Conservation (phyloP, 1,284 basidiomycete genomes). For the Austropuccinia psidii region DNA sequence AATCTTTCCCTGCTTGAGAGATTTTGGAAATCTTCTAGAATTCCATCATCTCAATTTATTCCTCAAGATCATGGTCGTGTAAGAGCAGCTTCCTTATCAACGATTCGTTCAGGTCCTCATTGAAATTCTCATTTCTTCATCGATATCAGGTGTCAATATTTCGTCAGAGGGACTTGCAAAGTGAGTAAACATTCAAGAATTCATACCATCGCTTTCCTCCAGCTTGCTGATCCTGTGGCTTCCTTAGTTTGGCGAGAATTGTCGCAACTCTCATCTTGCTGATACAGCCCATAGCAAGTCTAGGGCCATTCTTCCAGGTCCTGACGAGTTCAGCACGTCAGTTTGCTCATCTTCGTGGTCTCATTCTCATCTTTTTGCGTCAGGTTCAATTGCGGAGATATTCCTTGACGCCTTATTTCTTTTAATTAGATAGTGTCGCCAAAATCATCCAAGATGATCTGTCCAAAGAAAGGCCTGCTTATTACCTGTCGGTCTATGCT, state of each 20-base stretch:
- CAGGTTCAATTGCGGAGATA: neutral
- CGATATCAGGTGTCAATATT: neutral
- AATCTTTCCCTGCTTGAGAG: too few relatives aligned
- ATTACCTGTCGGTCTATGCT: constrained; percentile 29
- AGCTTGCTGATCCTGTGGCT: neutral
- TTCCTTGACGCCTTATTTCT: neutral
- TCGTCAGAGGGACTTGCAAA: constrained; percentile 1
- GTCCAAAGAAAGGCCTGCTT: constrained; percentile 11
- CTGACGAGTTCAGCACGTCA: constrained; percentile 9
- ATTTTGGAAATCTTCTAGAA: too few relatives aligned
- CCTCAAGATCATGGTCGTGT: too few relatives aligned
- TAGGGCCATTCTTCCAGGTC: neutral
- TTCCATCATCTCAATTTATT: too few relatives aligned
- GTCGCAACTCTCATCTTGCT: neutral
- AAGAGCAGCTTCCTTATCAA: too few relatives aligned
- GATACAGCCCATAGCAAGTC: neutral
- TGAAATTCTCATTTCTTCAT: too few relatives aligned
- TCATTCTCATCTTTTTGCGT: neutral
- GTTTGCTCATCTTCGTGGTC: neutral
- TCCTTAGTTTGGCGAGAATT: neutral
- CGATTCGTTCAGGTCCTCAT: too few relatives aligned
- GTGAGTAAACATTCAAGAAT: neutral
- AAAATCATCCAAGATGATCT: constrained; percentile 15
- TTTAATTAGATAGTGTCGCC: constrained; percentile 5
- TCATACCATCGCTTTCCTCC: neutral